Percentiles rank a stretch among this genome's conserved stretches.
phyloP scores from a whole-genome alignment of 176 grass and related monocot species.

The Poa pratensis region DNA sequence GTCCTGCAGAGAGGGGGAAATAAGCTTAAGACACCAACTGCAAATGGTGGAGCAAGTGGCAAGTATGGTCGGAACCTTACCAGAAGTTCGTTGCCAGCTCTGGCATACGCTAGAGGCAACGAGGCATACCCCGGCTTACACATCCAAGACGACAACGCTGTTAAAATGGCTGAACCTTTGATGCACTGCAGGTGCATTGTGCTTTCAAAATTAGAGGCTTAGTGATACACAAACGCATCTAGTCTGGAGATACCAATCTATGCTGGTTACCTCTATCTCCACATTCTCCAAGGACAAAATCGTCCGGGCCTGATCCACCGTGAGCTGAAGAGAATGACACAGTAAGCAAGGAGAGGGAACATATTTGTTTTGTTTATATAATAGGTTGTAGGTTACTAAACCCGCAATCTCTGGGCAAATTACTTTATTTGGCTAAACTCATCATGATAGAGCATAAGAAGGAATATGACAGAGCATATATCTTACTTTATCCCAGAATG shows the following conservation, averaged over 20 bases:
- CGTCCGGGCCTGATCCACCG: slow-evolving; percentile 51
- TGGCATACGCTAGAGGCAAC: slow-evolving; percentile 66
- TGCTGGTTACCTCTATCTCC: slow-evolving; percentile 66
- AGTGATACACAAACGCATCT: neutral
- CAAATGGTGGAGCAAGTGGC: slow-evolving; percentile 2
- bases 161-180: slow-evolving; percentile 66
- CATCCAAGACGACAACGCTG: slow-evolving; percentile 68
- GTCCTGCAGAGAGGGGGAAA: slow-evolving; percentile 52
- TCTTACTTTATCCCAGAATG: slow-evolving; percentile 92
- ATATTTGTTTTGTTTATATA: too few relatives aligned
- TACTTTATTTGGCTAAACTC: neutral
- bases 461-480: neutral
- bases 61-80: slow-evolving; percentile 44
- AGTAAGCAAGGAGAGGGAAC: neutral
- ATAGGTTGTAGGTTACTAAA: neutral
- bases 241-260: neutral
- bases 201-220: slow-evolving; percentile 30
- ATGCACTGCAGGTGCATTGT: slow-evolving; percentile 60
- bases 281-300: slow-evolving; percentile 67
- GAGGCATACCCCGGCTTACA: slow-evolving; percentile 74
- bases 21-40: slow-evolving; percentile 4
- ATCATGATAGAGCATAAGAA: slow-evolving; percentile 20
- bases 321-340: slow-evolving; percentile 57
- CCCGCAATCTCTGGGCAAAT: too few relatives aligned
- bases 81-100: slow-evolving; percentile 80